Base-by-base conservation (phyloP, 2,329 filamentous ascomycete species). In the Neodidymelliopsis sp. region DNA sequence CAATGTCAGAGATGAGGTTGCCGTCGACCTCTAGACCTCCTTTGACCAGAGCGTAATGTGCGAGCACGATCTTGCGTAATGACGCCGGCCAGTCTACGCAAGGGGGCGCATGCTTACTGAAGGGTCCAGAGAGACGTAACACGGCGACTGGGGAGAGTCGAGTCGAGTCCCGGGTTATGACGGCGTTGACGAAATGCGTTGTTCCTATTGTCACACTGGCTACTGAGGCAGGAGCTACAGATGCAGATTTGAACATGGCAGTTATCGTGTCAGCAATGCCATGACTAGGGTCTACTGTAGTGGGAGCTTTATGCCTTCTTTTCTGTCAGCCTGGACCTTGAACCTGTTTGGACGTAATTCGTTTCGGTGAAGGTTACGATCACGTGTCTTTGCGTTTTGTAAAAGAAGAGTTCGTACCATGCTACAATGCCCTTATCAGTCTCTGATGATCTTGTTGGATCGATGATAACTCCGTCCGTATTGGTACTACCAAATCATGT, bases 101-200 rank as follows among this genome's bases (percentile, higher is more conserved):
- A 2, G 79, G 78, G 7, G 79, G 79, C 5, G 78, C 74, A 45
- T 81, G 74, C 51, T 72, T 75, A 6, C 76, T 75, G 54, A 79
- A 81, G 2, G 73, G 72, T 2, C 75, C 74, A 29, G 75, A 78
- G 13, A 82, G 68, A 11, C 81, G 76, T 31, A 84, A 62, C 12
- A 84, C 76, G 9, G 80, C 81, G 6, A 84, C 81, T 38, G 73
- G 74, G 9, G 76, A 77, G 5, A 84, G 67, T 11, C 80, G 75
- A 18, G 74, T 71, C 3, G 74, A 70, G 65, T 83, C 78, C 8
- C 76, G 74, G 36, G 80, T 78, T 9, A 81, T 70, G 6, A 82
- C 76, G 5, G 78, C 78, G 49, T 81, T 81, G 34, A 81, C 74
- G 49, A 81, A 81, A 63, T 80, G 66, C 0, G 80, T 83, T 2